These are phyloP conservation scores for Aspergillus caelatus DNA, from an alignment of 2,329 filamentous ascomycete genomes.

Conservation along the genomic window DNA sequence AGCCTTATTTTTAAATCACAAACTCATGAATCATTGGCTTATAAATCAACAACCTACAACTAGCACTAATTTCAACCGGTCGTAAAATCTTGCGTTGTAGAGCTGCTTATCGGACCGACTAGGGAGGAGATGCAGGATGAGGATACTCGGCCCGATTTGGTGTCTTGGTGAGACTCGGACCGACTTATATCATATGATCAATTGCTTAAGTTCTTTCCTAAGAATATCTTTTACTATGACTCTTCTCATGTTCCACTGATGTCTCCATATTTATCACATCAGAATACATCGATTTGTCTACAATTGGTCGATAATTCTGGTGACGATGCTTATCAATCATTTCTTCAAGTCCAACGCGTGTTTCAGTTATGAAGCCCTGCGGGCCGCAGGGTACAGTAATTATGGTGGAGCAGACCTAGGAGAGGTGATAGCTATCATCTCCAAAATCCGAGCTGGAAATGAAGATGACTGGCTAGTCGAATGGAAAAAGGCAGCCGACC, in stretches of 20 bases:
- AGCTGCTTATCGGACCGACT: not conserved
- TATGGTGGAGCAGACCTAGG: conserved; percentile 4
- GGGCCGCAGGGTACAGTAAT: conserved; percentile 4
- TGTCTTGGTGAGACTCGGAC: too few relatives aligned
- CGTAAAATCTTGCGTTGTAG: not conserved
- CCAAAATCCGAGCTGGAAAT: not conserved
- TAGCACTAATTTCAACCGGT: not conserved
- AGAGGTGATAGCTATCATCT: not conserved
- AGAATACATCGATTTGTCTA: not conserved
- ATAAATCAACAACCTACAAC: not conserved
- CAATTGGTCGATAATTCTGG: not conserved
- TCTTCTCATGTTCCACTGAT: not conserved
- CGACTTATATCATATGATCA: too few relatives aligned
- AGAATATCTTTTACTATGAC: not conserved
- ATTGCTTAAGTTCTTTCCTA: not conserved
- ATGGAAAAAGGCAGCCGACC: conserved; percentile 2
- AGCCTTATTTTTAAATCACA: not conserved
- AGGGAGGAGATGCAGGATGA: not conserved
- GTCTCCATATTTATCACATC: not conserved
- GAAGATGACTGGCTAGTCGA: conserved; percentile 2
- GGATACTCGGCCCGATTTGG: not conserved
- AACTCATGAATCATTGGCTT: not conserved
- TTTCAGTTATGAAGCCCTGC: conserved; percentile 6
- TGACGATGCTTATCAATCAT: not conserved
- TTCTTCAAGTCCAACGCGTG: conserved; percentile 3